Evolutionary conservation across 148 eudicot species (phyloP).

Genomic region (Heliosperma pusillum): DNA sequence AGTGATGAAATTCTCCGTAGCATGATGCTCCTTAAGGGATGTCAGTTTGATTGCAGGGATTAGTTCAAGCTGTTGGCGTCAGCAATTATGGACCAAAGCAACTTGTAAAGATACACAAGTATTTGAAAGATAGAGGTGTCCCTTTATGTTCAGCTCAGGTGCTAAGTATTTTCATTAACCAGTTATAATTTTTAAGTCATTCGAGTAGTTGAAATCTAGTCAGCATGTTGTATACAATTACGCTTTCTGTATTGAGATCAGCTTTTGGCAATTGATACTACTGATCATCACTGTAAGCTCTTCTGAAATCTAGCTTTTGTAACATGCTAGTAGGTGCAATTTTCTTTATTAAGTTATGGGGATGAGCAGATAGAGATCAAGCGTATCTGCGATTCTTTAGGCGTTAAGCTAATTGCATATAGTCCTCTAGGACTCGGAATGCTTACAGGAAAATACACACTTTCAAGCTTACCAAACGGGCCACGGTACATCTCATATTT

Average conservation of each 20-base stretch:
- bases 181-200: neutral
- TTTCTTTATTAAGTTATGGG: constrained; percentile 81
- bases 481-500: constrained; percentile 50
- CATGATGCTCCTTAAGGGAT: constrained; percentile 6
- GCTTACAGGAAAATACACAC: constrained; percentile 89
- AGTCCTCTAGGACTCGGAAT: constrained; percentile 96
- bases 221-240: neutral
- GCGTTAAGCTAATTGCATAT: constrained; percentile 68
- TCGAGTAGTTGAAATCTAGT: neutral
- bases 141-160: constrained; percentile 97
- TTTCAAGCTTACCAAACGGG: constrained; percentile 69
- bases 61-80: constrained; percentile 91
- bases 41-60: constrained; percentile 57
- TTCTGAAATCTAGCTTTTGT: neutral
- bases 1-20: neutral
- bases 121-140: constrained; percentile 74
- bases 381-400: constrained; percentile 67
- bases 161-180: neutral
- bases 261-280: neutral
- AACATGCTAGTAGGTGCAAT: constrained; percentile 60
- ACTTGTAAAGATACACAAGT: constrained; percentile 69
- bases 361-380: constrained; percentile 83
- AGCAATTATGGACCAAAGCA: constrained; percentile 98
- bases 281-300: neutral
- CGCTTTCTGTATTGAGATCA: neutral